Conservation (phyloP, 306 rosid species). For the Comarum palustre region DNA sequence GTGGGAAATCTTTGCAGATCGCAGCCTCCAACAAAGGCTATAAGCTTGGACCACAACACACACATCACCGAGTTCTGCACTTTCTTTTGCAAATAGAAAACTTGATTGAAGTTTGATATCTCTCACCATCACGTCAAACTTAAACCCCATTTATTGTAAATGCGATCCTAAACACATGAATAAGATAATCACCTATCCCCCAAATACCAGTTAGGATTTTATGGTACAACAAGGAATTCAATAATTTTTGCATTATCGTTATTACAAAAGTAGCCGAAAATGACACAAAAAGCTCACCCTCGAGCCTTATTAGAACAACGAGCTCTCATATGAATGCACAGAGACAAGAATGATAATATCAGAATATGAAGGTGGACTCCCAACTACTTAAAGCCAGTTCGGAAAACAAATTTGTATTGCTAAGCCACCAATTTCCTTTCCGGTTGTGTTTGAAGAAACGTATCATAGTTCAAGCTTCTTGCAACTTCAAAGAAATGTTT, state of each 20-base stretch:
- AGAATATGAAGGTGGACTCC: slow-evolving; percentile 21
- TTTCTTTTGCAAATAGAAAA: background rate
- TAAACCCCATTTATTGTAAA: background rate
- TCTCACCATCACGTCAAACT: background rate
- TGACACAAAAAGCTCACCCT: slow-evolving; percentile 28
- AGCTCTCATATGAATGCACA: slow-evolving; percentile 26
- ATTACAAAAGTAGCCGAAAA: slow-evolving; percentile 30
- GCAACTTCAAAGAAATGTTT: slow-evolving; percentile 94
- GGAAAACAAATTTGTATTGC: slow-evolving; percentile 17
- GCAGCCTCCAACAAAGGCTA: slow-evolving; percentile 2
- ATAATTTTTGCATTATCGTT: slow-evolving; percentile 7
- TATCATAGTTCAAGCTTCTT: slow-evolving; percentile 70
- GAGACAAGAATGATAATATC: slow-evolving; percentile 26
- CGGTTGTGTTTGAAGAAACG: slow-evolving; percentile 39
- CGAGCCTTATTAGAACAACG: slow-evolving; percentile 30
- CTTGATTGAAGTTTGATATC: background rate
- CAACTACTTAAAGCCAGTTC: slow-evolving; percentile 15
- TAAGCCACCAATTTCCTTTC: slow-evolving; percentile 55
- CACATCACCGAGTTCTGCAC: background rate
- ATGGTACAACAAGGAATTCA: background rate
- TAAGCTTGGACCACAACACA: background rate
- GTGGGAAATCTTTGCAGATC: slow-evolving; percentile 20
- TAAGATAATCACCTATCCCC: background rate
- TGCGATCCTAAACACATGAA: background rate
- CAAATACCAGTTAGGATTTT: background rate